These are phyloP conservation scores for Citrullus colocynthis DNA, from an alignment of 306 rosid genomes.

Conservation along the genomic window DNA sequence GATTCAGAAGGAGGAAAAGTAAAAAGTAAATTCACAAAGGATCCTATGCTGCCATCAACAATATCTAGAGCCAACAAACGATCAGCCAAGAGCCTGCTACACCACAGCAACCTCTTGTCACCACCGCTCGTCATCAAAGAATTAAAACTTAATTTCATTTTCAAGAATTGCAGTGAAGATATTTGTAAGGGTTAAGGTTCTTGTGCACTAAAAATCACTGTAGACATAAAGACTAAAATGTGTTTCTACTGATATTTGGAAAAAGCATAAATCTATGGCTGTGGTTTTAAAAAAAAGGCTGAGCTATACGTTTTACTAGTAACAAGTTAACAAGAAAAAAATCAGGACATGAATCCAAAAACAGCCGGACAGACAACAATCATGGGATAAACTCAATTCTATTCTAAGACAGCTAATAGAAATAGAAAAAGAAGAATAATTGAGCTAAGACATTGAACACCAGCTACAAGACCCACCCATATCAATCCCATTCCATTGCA, in stretches of 20 bases:
- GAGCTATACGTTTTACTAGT: background rate
- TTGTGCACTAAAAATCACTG: background rate
- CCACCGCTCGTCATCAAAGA: background rate
- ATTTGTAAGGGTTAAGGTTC: background rate
- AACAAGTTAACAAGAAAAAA: background rate
- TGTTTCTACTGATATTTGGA: background rate
- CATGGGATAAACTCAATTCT: background rate
- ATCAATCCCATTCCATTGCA: conserved; percentile 79
- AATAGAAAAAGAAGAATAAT: background rate
- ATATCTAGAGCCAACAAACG: background rate
- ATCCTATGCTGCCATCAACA: conserved; percentile 57
- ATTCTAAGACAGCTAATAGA: background rate
- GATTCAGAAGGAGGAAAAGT: conserved; percentile 25
- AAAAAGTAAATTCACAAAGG: conserved; percentile 45
- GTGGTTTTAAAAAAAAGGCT: background rate
- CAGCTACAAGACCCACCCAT: conserved; percentile 53
- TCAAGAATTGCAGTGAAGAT: background rate
- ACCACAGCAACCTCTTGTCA: background rate
- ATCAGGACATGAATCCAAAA: background rate
- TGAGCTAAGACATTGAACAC: background rate
- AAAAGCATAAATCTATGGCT: background rate
- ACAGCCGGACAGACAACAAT: background rate
- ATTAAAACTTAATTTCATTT: background rate
- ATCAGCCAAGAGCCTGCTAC: background rate
- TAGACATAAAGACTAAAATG: background rate